A percentile compares a stretch with the other conserved stretches of the same genome.
phyloP scores from a whole-genome alignment of 257 asterid species.

The Rauvolfia tetraphylla region DNA sequence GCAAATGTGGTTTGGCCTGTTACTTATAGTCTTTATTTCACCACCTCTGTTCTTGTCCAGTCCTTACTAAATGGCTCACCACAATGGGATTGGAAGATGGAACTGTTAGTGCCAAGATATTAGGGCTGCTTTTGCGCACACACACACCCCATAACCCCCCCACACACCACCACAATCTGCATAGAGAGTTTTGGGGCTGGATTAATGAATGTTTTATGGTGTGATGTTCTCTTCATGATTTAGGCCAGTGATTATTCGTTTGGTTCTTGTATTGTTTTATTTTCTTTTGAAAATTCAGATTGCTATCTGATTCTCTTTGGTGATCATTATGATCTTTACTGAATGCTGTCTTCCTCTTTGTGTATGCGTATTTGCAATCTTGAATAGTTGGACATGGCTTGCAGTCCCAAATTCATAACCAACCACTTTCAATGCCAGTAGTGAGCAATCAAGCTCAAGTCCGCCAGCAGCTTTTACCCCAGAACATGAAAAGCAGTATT shows the following conservation, averaged over 20 bases:
- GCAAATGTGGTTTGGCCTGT: background rate
- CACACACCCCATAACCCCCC: too few species aligned
- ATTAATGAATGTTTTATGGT: background rate
- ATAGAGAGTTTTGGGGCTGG: background rate
- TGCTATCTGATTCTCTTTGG: background rate
- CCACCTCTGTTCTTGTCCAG: background rate
- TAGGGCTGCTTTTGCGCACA: background rate
- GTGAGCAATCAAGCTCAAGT: slow-evolving; percentile 66
- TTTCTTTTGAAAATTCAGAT: background rate
- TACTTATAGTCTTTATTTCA: background rate
- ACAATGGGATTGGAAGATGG: background rate
- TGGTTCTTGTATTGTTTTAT: background rate
- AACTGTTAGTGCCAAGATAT: background rate
- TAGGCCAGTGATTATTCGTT: background rate
- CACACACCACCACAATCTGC: background rate
- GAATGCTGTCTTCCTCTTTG: background rate
- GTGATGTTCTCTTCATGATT: background rate
- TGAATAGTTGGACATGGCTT: slow-evolving; percentile 59
- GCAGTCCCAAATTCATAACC: slow-evolving; percentile 82
- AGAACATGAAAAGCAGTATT: slow-evolving; percentile 61
- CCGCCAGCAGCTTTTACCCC: slow-evolving; percentile 73
- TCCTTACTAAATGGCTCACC: background rate
- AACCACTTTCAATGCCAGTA: slow-evolving; percentile 53
- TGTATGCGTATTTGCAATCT: background rate
- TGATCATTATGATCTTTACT: background rate